Evolutionary conservation across 805 yeast species (phyloP).

Genomic region (Clavispora carvajalis): DNA sequence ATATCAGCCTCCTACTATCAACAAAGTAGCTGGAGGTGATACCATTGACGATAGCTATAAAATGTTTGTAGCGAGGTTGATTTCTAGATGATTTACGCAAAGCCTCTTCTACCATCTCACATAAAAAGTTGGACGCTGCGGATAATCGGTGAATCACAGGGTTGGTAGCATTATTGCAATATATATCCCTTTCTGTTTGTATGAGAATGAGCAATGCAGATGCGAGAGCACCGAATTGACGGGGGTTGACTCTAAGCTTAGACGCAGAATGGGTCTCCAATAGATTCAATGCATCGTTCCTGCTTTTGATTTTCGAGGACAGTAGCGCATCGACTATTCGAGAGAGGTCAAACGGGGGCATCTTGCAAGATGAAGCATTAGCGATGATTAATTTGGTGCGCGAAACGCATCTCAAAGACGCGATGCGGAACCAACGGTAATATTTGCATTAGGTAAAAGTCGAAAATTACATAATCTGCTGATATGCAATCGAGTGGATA

Average conservation of each 20-base stretch:
- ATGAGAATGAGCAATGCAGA: conserved; percentile 22
- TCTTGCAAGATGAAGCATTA: not conserved
- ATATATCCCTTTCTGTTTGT: conserved; percentile 33
- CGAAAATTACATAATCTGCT: too few relatives aligned
- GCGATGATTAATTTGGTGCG: not conserved
- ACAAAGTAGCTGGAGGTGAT: conserved; percentile 17
- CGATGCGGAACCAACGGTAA: too few relatives aligned
- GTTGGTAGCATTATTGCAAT: conserved; percentile 19
- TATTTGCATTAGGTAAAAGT: too few relatives aligned
- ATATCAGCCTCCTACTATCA: conserved; percentile 7
- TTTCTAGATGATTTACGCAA: conserved; percentile 11
- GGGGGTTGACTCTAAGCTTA: conserved; percentile 15
- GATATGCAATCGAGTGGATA: too few relatives aligned
- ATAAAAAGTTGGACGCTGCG: conserved; percentile 26
- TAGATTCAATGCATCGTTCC: conserved; percentile 12
- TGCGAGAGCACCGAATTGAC: conserved; percentile 19
- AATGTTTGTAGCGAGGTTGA: conserved; percentile 20
- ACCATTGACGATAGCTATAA: conserved; percentile 12
- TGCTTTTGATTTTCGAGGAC: conserved; percentile 7
- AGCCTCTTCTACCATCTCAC: conserved; percentile 17
- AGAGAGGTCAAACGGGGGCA: conserved; percentile 14
- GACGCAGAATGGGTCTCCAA: conserved; percentile 8
- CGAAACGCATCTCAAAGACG: too few relatives aligned
- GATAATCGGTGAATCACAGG: conserved; percentile 26
- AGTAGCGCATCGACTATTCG: conserved; percentile 11